Evolutionary conservation across 2,329 filamentous ascomycete genomes (phyloP), one percentile per base, ranked within the genome.

Genomic region (Botrytis cinerea): DNA sequence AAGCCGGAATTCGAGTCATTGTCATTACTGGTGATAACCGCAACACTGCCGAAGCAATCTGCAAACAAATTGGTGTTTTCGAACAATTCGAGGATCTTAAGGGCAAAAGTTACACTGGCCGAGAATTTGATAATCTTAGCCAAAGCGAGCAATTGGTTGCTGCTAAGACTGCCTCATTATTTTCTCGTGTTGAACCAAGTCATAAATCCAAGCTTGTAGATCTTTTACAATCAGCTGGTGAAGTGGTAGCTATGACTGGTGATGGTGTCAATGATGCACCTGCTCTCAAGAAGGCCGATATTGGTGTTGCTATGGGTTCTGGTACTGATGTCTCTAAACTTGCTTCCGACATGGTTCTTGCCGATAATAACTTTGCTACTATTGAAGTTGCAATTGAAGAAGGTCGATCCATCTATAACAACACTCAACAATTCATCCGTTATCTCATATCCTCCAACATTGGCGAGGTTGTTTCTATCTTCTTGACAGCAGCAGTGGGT

Each of bases 391-490:
- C 96, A 68, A 95, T 99, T 76, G 96, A 99, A 82, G 96, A 99
- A 84, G 96, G 96, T 71, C 92, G 96, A 76, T 95, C 95, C 76
- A 99, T 99, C 84, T 99, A 98, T 89, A 98, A 96, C 91, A 99
- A 99, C 87, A 99, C 96, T 9, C 96, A 99, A 82, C 96, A 99
- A 83, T 99, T 99, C 84, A 99, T 99, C 84, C 93, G 97, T 68
- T 99, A 99, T 83, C 89, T 99, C 75, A 99, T 99, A 82, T 98
- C 95, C 14, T 98, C 95, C 76, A 99, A 99, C 86, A 99, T 99
- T 78, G 97, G 96, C 80, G 96, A 99, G 83, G 96, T 99, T 51
- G 96, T 99, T 51, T 98, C 96, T 16, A 99, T 99, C 83, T 99
- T 99, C 88, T 84, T 99, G 79, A 99, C 96, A 20, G 96, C 96